These are phyloP conservation scores for Acacia acuminata DNA, from an alignment of 306 rosid genomes.

Conservation along the genomic window DNA sequence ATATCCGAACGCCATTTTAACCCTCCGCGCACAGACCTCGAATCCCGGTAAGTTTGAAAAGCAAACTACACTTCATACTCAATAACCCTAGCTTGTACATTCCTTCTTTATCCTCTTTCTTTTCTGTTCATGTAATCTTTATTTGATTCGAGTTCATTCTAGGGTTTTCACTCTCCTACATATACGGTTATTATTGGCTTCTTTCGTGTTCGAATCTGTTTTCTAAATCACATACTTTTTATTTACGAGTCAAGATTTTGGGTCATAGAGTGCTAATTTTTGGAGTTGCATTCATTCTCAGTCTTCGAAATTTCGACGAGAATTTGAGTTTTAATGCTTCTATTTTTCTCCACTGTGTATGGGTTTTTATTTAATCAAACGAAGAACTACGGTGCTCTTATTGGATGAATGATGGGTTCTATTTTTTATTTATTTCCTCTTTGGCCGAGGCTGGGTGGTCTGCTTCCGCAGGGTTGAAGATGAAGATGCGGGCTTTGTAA, in stretches of 20 bases:
- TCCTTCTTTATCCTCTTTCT: not conserved
- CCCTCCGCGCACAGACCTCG: not conserved
- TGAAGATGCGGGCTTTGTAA: not conserved
- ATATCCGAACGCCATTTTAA: not conserved
- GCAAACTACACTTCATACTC: not conserved
- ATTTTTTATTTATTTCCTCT: not conserved
- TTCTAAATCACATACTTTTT: not conserved
- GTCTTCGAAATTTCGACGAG: not conserved
- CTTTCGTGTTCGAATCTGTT: not conserved
- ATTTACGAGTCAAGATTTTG: not conserved
- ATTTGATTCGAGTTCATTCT: slow-evolving; percentile 3
- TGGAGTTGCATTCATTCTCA: not conserved
- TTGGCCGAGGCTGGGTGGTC: not conserved
- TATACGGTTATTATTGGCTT: not conserved
- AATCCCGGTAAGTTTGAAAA: slow-evolving; percentile 19
- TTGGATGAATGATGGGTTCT: not conserved
- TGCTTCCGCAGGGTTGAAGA: not conserved
- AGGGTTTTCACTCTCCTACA: slow-evolving; percentile 7
- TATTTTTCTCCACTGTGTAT: not conserved
- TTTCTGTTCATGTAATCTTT: not conserved
- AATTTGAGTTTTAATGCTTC: not conserved
- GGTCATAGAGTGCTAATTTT: not conserved
- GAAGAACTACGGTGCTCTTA: not conserved
- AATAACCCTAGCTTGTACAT: not conserved
- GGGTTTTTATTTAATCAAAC: not conserved